These are phyloP conservation scores for Macrophomina tecta DNA, from an alignment of 2,329 filamentous ascomycete species.

Conservation along the genomic window DNA sequence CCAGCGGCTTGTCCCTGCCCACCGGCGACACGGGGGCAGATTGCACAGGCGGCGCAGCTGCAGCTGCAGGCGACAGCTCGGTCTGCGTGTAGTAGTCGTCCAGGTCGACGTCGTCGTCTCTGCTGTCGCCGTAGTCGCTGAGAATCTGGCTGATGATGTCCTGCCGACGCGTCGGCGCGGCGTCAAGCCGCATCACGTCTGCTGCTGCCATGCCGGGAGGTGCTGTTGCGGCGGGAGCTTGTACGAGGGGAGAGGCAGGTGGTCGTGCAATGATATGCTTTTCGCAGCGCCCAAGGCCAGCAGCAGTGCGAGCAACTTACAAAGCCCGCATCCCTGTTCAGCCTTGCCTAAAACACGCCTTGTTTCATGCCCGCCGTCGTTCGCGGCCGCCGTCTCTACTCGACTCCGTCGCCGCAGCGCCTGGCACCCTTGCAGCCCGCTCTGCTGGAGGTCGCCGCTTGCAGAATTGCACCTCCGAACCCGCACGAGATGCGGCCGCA, in stretches of 20 bases:
- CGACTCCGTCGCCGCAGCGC: conserved; percentile 1
- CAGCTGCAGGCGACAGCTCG: background rate
- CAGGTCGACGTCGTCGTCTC: conserved; percentile 21
- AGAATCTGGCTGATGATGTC: conserved; percentile 47
- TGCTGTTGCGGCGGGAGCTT: background rate
- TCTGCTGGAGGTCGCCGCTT: background rate
- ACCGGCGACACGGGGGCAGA: conserved; percentile 14
- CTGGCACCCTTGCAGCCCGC: background rate
- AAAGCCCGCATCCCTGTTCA: no score
- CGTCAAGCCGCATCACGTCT: conserved; percentile 18
- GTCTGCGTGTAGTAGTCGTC: conserved; percentile 25
- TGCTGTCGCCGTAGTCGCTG: conserved; percentile 41
- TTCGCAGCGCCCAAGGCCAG: conserved; percentile 2
- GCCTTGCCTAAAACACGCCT: conserved; percentile 39
- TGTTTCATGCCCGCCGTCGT: conserved; percentile 38
- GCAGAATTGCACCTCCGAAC: background rate
- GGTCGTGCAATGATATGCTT: conserved; percentile 20
- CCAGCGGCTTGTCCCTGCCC: conserved; percentile 17
- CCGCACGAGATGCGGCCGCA: background rate
- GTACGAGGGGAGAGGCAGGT: conserved; percentile 4
- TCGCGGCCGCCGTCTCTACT: conserved; percentile 1
- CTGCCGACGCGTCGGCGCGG: conserved; percentile 41
- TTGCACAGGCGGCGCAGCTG: conserved; percentile 11
- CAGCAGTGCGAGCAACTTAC: background rate
- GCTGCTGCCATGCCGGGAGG: conserved; percentile 33